phyloP scores from a whole-genome alignment of 2,329 filamentous ascomycete species.

The Botryotinia calthae region DNA sequence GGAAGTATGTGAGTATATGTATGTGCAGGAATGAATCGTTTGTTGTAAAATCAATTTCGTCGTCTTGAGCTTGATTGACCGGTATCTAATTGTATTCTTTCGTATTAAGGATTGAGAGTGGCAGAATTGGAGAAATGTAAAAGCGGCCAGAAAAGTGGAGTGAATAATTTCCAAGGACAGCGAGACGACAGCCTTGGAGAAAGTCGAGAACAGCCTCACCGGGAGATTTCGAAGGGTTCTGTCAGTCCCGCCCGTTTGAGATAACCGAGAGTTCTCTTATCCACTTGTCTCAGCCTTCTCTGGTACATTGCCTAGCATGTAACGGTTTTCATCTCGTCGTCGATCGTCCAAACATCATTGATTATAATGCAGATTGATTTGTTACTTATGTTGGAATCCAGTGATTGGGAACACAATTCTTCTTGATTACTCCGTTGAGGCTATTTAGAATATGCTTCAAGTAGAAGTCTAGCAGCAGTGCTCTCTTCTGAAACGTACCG shows the following conservation, averaged over 20 bases:
- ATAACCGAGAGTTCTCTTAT: constrained; percentile 8
- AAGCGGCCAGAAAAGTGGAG: constrained; percentile 18
- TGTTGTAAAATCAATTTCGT: neutral
- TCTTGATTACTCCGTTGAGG: neutral
- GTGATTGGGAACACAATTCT: neutral
- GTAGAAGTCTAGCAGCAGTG: neutral
- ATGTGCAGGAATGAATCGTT: neutral
- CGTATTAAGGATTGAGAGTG: neutral
- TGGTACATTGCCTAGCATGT: neutral
- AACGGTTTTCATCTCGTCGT: neutral
- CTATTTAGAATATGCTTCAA: neutral
- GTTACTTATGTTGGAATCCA: neutral
- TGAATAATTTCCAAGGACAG: neutral
- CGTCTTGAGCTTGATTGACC: constrained; percentile 9
- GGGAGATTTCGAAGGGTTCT: neutral
- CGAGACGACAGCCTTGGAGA: neutral
- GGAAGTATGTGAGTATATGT: neutral
- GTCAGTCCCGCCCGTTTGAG: neutral
- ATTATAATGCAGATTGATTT: neutral
- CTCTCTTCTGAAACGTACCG: neutral
- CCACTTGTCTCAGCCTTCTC: constrained; percentile 8
- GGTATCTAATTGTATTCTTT: constrained; percentile 7
- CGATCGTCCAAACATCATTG: neutral
- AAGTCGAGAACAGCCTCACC: constrained; percentile 9
- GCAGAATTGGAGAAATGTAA: constrained; percentile 16